Evolutionary conservation across 1,284 basidiomycete genomes (phyloP), one percentile per base, ranked within the genome.

Genomic region (Quambalaria eucalypti): DNA sequence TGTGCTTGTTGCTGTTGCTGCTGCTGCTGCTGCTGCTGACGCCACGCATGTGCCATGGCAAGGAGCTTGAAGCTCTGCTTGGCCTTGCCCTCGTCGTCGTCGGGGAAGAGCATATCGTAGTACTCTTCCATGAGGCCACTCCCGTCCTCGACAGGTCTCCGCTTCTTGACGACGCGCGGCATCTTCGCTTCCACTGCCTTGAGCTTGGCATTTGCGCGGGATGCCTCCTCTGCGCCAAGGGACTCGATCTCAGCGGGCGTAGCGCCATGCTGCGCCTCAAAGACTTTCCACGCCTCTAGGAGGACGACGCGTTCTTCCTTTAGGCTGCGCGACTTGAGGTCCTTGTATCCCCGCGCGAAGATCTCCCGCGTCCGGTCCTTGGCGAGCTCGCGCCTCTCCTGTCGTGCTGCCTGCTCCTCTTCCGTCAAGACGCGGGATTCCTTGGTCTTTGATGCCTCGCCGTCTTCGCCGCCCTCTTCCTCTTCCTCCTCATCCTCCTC

Each of bases 261-360:
- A 1, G 83, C 81, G 19, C 91, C 90, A 64, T 90, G 80, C 47
- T 83, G 81, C 62, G 85, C 80, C 77, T 97, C 92, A 71, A 92
- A 92, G 2, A 83, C 80, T 78, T 92, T 93, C 92, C 92, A 97
- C 1, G 88, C 85, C 73, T 92, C 87, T 21, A 96, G 82, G 9
- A 97, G 78, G 5, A 88, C 84, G 40, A 90, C 88, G 53, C 91
- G 88, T 86, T 96, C 90, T 69, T 87, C 86, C 77, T 95, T 95
- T 52, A 93, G 79, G 4, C 81, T 83, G 65, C 85, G 86, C 42
- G 73, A 78, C 76, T 88, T 89, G 64, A 96, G 80, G 69, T 89
- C 87, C 64, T 85, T 85, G 78, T 95, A 96, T 0, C 84, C 90
- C 26, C 87, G 80, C 64, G 88, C 83, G 66, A 93, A 93, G 40